A percentile compares a stretch with the other conserved stretches of the same genome.
phyloP scores from a whole-genome alignment of 768 basidiomycete genomes.

The Mycena chlorophos region DNA sequence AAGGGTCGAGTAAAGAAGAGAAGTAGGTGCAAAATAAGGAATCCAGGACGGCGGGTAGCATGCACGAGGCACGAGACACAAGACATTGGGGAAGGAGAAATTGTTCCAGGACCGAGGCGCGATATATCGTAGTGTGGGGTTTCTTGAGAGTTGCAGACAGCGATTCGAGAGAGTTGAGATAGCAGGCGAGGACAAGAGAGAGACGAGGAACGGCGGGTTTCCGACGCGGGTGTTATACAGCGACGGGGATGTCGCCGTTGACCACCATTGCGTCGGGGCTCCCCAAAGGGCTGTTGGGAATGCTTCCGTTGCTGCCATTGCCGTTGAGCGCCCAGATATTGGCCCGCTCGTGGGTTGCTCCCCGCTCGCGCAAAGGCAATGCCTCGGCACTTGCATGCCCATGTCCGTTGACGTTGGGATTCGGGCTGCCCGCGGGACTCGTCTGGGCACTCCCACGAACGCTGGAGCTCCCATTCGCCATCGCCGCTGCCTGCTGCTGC shows the following conservation, averaged over 20 bases:
- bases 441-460: conserved; percentile 20
- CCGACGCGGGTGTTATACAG: neutral
- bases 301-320: neutral
- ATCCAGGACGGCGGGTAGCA: too few relatives aligned
- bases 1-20: too few relatives aligned
- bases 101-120: too few relatives aligned
- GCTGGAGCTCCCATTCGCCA: conserved; percentile 9
- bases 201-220: neutral
- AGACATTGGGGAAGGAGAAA: too few relatives aligned
- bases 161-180: neutral
- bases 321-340: conserved; percentile 19
- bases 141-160: neutral
- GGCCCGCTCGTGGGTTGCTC: conserved; percentile 6
- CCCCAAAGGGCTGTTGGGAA: neutral
- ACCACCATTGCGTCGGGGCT: neutral
- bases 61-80: too few relatives aligned
- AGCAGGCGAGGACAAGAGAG: neutral
- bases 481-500: neutral
- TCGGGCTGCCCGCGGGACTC: conserved; percentile 17
- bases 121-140: neutral
- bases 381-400: neutral
- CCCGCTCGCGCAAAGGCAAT: conserved; percentile 16
- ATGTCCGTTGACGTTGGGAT: neutral
- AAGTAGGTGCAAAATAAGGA: too few relatives aligned
- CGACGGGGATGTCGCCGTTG: neutral